These are phyloP conservation scores for Hamamelis virginiana DNA, from an alignment of 164 flowering plant genomes.

Conservation along the genomic window DNA sequence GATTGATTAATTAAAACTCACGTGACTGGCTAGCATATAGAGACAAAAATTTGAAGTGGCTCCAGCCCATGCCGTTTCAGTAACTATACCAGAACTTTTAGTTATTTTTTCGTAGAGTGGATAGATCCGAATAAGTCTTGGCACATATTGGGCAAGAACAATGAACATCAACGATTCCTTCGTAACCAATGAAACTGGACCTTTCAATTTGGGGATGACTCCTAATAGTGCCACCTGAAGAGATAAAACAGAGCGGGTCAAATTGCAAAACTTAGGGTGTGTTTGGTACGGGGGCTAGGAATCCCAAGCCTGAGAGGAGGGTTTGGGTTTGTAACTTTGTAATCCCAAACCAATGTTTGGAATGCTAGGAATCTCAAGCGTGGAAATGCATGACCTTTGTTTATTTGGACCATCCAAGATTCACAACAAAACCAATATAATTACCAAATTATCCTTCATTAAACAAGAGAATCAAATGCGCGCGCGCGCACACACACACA, in stretches of 20 bases:
- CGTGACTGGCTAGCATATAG: conserved; percentile 78
- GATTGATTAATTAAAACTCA: conserved; percentile 30
- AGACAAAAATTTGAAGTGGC: conserved; percentile 63
- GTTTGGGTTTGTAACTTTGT: too few relatives aligned
- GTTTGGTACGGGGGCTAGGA: too few relatives aligned
- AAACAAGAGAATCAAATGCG: too few relatives aligned
- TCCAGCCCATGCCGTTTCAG: conserved; percentile 73
- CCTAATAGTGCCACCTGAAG: conserved; percentile 4
- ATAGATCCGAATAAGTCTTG: conserved; percentile 10
- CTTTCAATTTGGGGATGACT: not conserved
- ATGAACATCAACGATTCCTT: not conserved
- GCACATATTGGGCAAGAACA: conserved; percentile 9
- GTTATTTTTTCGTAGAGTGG: not conserved
- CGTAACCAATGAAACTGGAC: not conserved
- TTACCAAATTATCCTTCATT: too few relatives aligned
- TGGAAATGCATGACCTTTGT: too few relatives aligned
- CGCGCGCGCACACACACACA: too few relatives aligned
- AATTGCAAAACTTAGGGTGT: too few relatives aligned
- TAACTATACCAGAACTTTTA: conserved; percentile 49
- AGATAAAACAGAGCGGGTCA: not conserved
- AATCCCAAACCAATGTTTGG: too few relatives aligned
- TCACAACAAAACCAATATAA: too few relatives aligned
- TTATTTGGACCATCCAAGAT: too few relatives aligned
- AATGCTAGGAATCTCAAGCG: too few relatives aligned
- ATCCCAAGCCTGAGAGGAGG: too few relatives aligned